Base-by-base conservation (phyloP, 768 basidiomycete genomes). In the Leccinum rimulosum region DNA sequence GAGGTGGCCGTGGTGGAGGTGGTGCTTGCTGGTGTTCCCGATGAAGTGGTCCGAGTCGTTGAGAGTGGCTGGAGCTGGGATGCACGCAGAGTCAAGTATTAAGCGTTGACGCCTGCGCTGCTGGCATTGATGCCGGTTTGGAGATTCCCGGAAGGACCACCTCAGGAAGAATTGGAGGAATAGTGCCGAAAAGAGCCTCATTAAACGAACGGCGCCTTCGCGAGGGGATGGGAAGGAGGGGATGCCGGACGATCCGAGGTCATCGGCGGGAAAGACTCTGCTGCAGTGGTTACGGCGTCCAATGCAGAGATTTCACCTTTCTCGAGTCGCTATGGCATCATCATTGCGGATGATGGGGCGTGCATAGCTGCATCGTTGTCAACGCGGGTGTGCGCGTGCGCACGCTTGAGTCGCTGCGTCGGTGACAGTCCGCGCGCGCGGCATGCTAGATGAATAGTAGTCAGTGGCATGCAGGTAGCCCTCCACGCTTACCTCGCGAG, bases 271-370 rank as follows among this genome's bases (percentile, higher is more conserved):
- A 36, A 92, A 71, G 17, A 90, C 71, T 63, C 91, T 82, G 50
- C 83, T 84, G 91, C 89, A 93, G 9, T 80, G 3, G 84, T 81
- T 35, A 77, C 74, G 31, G 79, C 76, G 62, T 90, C 83, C 40
- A 91, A 73, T 12, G 91, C 75, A 57, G 81, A 90, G 56, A 93
- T 84, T 80, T 93, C 91, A 35, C 91, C 91, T 1, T 77, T 75
- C n/a, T 75, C 22, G 22, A 22, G 22, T 22, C 22, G 22, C 22
- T 22, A 22, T 22, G 22, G 22, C 22, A 22, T 22, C 22, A 22
- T 22, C 22, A 22, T 22, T 22, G 22, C 22, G 22, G 22, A 22
- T 22, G 22, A 22, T 22, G 22, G 22, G 22, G 22, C 22, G 22
- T 22, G 22, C 22, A 22, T 22, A 22, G 22, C 22, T 22, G 22